Conservation (phyloP, 2,329 filamentous ascomycete genomes). For the Cytospora piceae region DNA sequence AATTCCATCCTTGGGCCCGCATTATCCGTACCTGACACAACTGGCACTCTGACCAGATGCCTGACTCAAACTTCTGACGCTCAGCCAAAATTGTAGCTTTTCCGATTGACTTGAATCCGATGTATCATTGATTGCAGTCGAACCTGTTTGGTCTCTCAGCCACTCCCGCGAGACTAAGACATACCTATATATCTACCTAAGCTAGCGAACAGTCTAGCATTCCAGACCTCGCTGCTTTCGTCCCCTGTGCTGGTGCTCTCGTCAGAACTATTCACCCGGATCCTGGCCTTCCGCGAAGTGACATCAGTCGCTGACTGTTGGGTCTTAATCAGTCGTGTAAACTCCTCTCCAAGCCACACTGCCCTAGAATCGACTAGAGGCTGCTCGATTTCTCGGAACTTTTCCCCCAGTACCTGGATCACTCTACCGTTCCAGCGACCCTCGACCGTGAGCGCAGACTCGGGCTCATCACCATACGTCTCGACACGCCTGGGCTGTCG, state of each 20-base stretch:
- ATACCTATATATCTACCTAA: no score
- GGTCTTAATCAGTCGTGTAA: neutral
- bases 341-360: constrained; percentile 12
- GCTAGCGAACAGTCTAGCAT: neutral
- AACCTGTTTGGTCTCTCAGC: no score
- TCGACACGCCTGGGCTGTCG: constrained; percentile 5
- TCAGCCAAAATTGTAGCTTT: no score
- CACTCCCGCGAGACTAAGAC: no score
- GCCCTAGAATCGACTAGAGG: neutral
- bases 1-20: no score
- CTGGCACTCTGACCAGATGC: no score
- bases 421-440: constrained; percentile 18
- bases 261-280: neutral
- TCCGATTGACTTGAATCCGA: no score
- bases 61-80: no score
- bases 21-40: no score
- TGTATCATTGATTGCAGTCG: no score
- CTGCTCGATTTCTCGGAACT: constrained; percentile 12
- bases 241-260: neutral
- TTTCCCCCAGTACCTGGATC: constrained; percentile 14
- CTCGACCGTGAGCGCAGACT: neutral
- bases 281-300: constrained; percentile 9
- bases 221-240: neutral
- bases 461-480: constrained; percentile 1
- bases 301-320: constrained; percentile 13